Conservation (phyloP, 169 alveolate genomes). For the Sarcocystis neurona region DNA sequence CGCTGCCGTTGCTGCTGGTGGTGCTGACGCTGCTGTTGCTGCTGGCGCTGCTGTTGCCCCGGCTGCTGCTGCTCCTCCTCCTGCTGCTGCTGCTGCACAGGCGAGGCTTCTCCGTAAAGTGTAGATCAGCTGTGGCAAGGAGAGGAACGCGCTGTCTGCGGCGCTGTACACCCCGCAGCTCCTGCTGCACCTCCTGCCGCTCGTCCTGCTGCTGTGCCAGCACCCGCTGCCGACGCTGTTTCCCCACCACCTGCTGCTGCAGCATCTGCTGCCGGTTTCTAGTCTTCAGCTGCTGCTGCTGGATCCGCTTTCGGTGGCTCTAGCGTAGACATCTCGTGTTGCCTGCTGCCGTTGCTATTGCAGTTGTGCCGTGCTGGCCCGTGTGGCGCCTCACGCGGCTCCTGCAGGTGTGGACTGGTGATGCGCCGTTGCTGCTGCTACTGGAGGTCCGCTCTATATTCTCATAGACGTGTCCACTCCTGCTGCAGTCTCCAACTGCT, state of each 20-base stretch:
- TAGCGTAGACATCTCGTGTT: not conserved
- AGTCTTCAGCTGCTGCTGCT: not conserved
- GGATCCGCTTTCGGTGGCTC: not conserved
- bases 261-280: not conserved
- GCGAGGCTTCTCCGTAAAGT: not conserved
- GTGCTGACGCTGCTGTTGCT: too few relatives aligned
- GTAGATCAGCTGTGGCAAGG: not conserved
- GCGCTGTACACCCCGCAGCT: not conserved
- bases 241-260: not conserved
- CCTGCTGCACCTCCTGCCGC: not conserved
- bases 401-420: not conserved
- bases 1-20: too few relatives aligned
- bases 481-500: too few relatives aligned
- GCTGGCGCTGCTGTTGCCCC: conserved; percentile 21
- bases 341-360: not conserved
- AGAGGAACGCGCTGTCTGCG: not conserved
- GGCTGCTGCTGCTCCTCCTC: conserved; percentile 36
- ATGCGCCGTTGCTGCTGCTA: conserved; percentile 29
- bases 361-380: not conserved
- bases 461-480: too few relatives aligned
- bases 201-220: too few relatives aligned
- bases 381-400: not conserved
- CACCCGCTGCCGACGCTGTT: too few relatives aligned
- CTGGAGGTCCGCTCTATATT: conserved; percentile 65
- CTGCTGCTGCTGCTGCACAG: not conserved